These are phyloP conservation scores for Blastomyces percursus DNA, from an alignment of 2,329 filamentous ascomycete genomes.

Conservation along the genomic window DNA sequence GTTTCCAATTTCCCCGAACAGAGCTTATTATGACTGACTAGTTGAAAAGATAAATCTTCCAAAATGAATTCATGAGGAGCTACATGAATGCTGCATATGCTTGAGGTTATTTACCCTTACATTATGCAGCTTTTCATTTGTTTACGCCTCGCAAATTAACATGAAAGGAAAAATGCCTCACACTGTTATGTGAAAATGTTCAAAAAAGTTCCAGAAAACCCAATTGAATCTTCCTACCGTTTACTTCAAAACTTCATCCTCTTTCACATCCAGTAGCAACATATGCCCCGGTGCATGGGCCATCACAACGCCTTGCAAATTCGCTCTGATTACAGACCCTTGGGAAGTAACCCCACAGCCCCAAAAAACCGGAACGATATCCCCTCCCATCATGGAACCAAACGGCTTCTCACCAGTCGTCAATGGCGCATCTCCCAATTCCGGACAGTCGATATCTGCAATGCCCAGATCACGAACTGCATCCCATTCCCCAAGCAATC, in stretches of 20 bases:
- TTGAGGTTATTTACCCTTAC: not conserved
- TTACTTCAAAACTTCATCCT: not conserved
- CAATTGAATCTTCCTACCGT: not conserved
- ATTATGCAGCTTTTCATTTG: not conserved
- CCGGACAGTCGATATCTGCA: slow-evolving; percentile 39
- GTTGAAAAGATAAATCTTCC: not conserved
- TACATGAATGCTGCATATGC: not conserved
- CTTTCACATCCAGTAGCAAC: slow-evolving; percentile 43
- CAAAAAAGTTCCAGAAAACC: not conserved
- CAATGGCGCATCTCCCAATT: slow-evolving; percentile 46
- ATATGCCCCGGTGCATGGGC: slow-evolving; percentile 53
- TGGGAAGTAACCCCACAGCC: slow-evolving; percentile 58
- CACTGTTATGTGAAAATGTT: not conserved
- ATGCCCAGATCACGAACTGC: slow-evolving; percentile 45
- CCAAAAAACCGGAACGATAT: slow-evolving; percentile 49
- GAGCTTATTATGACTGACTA: not conserved
- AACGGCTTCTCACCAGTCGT: slow-evolving; percentile 26
- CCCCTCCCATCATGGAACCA: slow-evolving; percentile 26
- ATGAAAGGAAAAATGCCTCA: not conserved
- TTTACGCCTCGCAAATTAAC: not conserved
- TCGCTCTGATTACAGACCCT: slow-evolving; percentile 49
- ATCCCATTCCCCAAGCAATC: slow-evolving; percentile 55
- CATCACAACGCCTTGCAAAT: slow-evolving; percentile 46
- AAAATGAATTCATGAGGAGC: not conserved
- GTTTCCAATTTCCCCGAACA: not conserved